Evolutionary conservation across 2,329 filamentous ascomycete species (phyloP).

Genomic region (Diaporthe eres): DNA sequence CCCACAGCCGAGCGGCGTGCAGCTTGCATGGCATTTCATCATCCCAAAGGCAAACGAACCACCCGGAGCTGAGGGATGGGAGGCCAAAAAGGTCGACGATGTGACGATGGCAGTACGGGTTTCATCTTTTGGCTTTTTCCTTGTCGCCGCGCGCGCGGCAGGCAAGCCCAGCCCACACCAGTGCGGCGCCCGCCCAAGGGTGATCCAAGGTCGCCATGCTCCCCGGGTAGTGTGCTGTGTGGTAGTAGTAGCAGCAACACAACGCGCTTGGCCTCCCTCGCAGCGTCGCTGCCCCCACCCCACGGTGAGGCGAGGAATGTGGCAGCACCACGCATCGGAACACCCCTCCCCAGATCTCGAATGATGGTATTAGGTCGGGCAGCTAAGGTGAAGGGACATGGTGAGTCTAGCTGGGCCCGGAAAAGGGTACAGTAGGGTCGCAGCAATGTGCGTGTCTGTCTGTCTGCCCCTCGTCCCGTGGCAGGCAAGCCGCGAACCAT

Average conservation of each 20-base stretch:
- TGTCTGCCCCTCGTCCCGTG: conserved; percentile 11
- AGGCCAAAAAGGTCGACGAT: conserved; percentile 14
- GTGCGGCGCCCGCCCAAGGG: conserved; percentile 17
- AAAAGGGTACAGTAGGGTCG: conserved; percentile 15
- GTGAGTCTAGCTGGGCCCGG: conserved; percentile 12
- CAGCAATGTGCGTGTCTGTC: background rate
- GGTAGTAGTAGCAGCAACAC: background rate
- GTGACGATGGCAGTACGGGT: conserved; percentile 26
- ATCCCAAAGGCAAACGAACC: conserved; percentile 21
- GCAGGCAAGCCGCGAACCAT: conserved; percentile 32
- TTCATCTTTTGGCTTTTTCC: conserved; percentile 31
- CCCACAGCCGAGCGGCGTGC: background rate
- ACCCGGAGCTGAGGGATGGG: conserved; percentile 9
- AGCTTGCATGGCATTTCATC: background rate
- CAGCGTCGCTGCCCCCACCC: background rate
- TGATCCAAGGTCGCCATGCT: conserved; percentile 28
- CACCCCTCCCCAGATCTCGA: conserved; percentile 27
- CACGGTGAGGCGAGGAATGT: conserved; percentile 30
- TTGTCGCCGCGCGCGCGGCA: conserved; percentile 30
- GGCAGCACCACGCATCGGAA: conserved; percentile 27
- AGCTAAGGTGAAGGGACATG: conserved; percentile 33
- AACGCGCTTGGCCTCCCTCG: background rate
- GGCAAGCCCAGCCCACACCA: conserved; percentile 28
- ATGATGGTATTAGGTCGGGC: conserved; percentile 22
- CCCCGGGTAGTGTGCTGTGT: background rate